Evolutionary conservation across 2,329 filamentous ascomycete species (phyloP).

Genomic region (Ceratocystis variospora): DNA sequence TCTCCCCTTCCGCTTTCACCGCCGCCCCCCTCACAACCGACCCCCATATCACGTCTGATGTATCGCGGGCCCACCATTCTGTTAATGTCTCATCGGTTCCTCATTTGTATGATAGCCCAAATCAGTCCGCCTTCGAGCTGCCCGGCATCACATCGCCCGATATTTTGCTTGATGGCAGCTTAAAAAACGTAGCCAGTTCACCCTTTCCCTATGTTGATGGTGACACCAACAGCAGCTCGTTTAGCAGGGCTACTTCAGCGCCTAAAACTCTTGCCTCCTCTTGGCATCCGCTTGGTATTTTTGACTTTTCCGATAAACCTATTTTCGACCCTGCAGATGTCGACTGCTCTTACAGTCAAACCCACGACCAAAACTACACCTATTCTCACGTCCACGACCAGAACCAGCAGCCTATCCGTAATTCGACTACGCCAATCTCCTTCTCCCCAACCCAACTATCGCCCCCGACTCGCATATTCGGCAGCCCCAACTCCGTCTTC

Average conservation of each 20-base stretch:
- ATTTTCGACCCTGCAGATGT: no score
- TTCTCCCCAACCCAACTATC: not conserved
- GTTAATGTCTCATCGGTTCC: not conserved
- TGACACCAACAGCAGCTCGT: not conserved
- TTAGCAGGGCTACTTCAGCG: not conserved
- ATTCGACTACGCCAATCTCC: not conserved
- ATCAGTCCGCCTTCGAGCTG: no score
- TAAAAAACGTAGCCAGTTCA: not conserved
- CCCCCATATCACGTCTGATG: not conserved
- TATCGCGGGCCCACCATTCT: not conserved
- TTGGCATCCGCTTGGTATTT: no score
- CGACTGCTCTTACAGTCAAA: not conserved
- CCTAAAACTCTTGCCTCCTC: not conserved
- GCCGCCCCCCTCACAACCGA: not conserved
- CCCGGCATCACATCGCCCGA: not conserved
- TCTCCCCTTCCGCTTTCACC: not conserved
- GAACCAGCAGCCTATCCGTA: not conserved
- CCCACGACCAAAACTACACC: not conserved
- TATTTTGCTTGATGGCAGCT: not conserved
- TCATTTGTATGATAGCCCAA: not conserved
- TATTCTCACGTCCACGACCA: not conserved
- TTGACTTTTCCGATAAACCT: no score
- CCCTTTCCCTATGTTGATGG: not conserved
- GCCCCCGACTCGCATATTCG: not conserved
- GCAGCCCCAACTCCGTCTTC: not conserved